Evolutionary conservation across 306 rosid genomes (phyloP), one percentile per base, ranked within the genome.

Genomic region (Acacia melanoxylon): DNA sequence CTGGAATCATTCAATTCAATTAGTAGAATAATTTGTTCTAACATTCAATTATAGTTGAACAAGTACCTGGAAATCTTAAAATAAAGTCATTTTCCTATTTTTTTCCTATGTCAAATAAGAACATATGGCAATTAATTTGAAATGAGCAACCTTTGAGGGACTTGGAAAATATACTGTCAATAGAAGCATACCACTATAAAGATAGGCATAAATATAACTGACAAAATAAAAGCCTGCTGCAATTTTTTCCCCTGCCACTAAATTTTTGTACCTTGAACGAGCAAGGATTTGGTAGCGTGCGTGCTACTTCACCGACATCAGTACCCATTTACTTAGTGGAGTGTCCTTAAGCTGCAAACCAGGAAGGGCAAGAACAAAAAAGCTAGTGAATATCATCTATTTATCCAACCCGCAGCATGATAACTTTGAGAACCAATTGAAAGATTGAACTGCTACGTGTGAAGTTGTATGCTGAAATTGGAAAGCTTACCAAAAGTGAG

Each of bases 281-380:
- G 33, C 20, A 41, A 19, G 78, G 76, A 76, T 71, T 85, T 35
- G 86, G 81, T 72, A 59, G 79, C 35, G 84, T 25, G 76, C 76
- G 89, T 58, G 31, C 87, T 20, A 46, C 85, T 78, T 90, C 90
- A 79, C 81, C 45, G 29, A 59, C 78, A 86, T 86, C 91, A 85
- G 90, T 85, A 80, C 90, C 90, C 98, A 94, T 94, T 88, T 70
- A 94, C 90, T 88, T 68, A 75, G 35, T 11, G 80, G 82, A 84
- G 82, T 44, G 27, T 44, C 68, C 82, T 71, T 35, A 40, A 81
- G 83, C 97, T 87, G 83, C 78, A 80, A 35, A 81, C 74, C 49
- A 78, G 48, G 76, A 76, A 79, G 83, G 67, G 79, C 78, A 78
- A 52, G 59, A 74, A 70, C 56, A 81, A 79, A 35, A 35, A 77